Conservation (phyloP, 176 grass and related monocot species). For the Rhynchospora pubera region DNA sequence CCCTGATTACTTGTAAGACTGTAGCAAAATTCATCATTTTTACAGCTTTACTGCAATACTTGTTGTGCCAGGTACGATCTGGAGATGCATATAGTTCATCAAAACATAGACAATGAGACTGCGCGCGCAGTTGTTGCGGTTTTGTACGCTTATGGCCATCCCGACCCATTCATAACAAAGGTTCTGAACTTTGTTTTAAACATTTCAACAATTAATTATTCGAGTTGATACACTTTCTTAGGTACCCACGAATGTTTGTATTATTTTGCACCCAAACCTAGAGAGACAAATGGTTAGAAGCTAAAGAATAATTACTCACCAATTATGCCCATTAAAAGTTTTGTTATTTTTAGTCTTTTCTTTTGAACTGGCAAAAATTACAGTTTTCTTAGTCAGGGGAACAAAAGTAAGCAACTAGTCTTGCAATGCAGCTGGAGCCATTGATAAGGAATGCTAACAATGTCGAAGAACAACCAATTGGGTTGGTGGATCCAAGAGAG, state of each 20-base stretch:
- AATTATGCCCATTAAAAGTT: background rate
- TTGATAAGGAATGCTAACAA: slow-evolving; percentile 27
- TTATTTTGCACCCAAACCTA: too few relatives aligned
- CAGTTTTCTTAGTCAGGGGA: background rate
- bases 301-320: too few relatives aligned
- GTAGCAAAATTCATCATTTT: too few relatives aligned
- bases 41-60: background rate
- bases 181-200: background rate
- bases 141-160: slow-evolving; percentile 33
- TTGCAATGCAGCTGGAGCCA: slow-evolving; percentile 39
- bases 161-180: slow-evolving; percentile 38
- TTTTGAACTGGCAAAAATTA: background rate
- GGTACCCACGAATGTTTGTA: too few relatives aligned
- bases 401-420: background rate
- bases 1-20: too few relatives aligned
- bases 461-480: slow-evolving; percentile 31
- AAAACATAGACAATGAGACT: slow-evolving; percentile 15
- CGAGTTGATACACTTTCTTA: too few relatives aligned
- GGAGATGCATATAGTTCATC: slow-evolving; percentile 72
- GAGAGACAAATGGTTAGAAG: too few relatives aligned
- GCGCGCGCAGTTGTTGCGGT: slow-evolving; percentile 41
- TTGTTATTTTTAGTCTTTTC: background rate
- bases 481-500: slow-evolving; percentile 31
- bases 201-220: too few relatives aligned
- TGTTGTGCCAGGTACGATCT: slow-evolving; percentile 29